A percentile compares a stretch with the other conserved stretches of the same genome.
These are phyloP conservation scores for Gentiana dahurica DNA, from an alignment of 257 asterid genomes.

Conservation along the genomic window DNA sequence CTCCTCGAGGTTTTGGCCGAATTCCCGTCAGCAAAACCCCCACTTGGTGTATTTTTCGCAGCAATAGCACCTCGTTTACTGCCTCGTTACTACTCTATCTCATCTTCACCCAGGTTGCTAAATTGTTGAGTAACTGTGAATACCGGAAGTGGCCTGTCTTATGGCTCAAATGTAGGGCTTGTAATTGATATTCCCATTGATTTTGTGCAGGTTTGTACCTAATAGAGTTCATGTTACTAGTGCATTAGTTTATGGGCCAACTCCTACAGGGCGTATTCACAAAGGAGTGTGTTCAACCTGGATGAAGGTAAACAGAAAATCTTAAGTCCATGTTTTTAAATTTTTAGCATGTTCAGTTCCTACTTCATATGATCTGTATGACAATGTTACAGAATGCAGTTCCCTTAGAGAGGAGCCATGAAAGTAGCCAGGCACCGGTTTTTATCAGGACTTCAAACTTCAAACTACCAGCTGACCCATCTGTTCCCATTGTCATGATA, in stretches of 20 bases:
- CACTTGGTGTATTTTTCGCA: conserved; percentile 81
- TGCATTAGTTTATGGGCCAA: conserved; percentile 61
- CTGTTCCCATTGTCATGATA: conserved; percentile 55
- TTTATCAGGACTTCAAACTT: conserved; percentile 66
- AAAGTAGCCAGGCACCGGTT: conserved; percentile 60
- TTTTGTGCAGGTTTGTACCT: conserved; percentile 46
- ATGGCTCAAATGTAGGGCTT: background rate
- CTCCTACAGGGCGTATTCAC: conserved; percentile 72
- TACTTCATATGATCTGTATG: conserved; percentile 4
- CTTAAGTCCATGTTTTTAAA: too few relatives aligned
- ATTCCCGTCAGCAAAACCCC: conserved; percentile 74
- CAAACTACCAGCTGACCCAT: conserved; percentile 59
- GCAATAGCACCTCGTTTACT: conserved; percentile 67
- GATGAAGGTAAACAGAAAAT: conserved; percentile 49
- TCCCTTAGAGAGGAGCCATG: conserved; percentile 36
- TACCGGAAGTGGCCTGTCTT: conserved; percentile 1
- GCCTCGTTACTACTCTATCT: conserved; percentile 74
- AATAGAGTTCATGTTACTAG: conserved; percentile 59
- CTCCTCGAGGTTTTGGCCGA: conserved; percentile 76
- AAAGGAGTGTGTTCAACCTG: conserved; percentile 82
- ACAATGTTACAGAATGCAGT: conserved; percentile 40
- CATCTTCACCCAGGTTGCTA: conserved; percentile 63
- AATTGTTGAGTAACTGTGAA: conserved; percentile 8
- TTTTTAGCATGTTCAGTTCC: background rate
- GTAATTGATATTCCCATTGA: conserved; percentile 13